phyloP scores from a whole-genome alignment of 805 yeast species.

The Ogataea nitratoaversa region DNA sequence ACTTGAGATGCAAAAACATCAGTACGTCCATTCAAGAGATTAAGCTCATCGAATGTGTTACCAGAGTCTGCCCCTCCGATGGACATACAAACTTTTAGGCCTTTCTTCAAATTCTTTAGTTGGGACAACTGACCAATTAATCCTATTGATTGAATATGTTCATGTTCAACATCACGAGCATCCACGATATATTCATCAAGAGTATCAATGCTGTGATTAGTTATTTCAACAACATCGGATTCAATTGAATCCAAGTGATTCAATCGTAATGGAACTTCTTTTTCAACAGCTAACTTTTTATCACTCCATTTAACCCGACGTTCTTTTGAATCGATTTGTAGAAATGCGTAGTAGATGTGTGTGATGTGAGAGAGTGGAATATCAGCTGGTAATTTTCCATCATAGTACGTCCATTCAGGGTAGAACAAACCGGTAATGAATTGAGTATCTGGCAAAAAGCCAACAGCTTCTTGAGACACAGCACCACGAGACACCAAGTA shows the following conservation, averaged over 20 bases:
- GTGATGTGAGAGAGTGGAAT: conserved; percentile 56
- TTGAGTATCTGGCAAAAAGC: no score
- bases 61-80: conserved; percentile 75
- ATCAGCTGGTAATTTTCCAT: conserved; percentile 55
- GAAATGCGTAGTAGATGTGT: conserved; percentile 76
- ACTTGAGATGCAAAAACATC: conserved; percentile 47
- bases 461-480: no score
- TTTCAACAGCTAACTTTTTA: conserved; percentile 58
- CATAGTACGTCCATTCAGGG: conserved; percentile 66
- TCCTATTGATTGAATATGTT: conserved; percentile 18
- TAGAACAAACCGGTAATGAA: conserved; percentile 35
- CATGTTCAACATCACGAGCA: background rate
- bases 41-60: conserved; percentile 35
- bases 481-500: no score
- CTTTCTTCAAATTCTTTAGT: conserved; percentile 21
- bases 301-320: conserved; percentile 57
- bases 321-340: conserved; percentile 48
- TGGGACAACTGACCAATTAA: conserved; percentile 28
- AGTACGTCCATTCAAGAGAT: conserved; percentile 25
- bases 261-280: conserved; percentile 12
- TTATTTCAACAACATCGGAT: background rate
- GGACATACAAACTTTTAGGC: conserved; percentile 60
- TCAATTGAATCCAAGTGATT: background rate
- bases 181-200: background rate
- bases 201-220: background rate